Percentiles rank a stretch among this genome's conserved stretches.
Evolutionary conservation across 768 basidiomycete genomes (phyloP).

Genomic region (Mycena metata): DNA sequence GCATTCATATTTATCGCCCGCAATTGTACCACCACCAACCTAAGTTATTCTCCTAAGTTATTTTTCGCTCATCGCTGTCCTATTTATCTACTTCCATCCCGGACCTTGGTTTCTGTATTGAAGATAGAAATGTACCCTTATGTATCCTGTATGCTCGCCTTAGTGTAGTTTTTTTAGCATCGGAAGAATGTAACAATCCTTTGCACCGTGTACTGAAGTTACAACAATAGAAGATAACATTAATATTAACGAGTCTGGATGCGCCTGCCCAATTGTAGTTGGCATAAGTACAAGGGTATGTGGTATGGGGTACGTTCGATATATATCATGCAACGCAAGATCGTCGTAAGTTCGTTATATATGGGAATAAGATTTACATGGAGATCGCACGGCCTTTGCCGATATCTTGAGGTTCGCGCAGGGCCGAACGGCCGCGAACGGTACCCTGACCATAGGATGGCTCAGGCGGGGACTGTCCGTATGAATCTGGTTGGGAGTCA

Average conservation of each 20-base stretch:
- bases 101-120: constrained; percentile 24
- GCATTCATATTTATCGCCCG: constrained; percentile 32
- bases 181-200: neutral
- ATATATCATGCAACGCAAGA: constrained; percentile 13
- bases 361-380: constrained; percentile 61
- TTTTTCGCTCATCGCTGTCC: neutral
- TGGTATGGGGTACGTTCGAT: constrained; percentile 16
- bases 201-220: neutral
- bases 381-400: constrained; percentile 88
- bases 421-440: constrained; percentile 74
- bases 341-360: constrained; percentile 14
- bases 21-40: constrained; percentile 12
- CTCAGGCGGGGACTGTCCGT: constrained; percentile 50
- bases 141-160: constrained; percentile 9
- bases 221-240: constrained; percentile 13
- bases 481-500: constrained; percentile 66
- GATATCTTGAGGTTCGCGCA: constrained; percentile 72
- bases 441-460: constrained; percentile 53
- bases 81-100: constrained; percentile 21
- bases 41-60: constrained; percentile 24
- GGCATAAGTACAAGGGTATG: constrained; percentile 12
- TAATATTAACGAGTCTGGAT: constrained; percentile 34
- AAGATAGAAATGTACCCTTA: constrained; percentile 25
- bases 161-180: constrained; percentile 18
- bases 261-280: constrained; percentile 5